A percentile compares a stretch with the other conserved stretches of the same genome.
Evolutionary conservation across 306 rosid genomes (phyloP).

Genomic region (Rubus idaeus): DNA sequence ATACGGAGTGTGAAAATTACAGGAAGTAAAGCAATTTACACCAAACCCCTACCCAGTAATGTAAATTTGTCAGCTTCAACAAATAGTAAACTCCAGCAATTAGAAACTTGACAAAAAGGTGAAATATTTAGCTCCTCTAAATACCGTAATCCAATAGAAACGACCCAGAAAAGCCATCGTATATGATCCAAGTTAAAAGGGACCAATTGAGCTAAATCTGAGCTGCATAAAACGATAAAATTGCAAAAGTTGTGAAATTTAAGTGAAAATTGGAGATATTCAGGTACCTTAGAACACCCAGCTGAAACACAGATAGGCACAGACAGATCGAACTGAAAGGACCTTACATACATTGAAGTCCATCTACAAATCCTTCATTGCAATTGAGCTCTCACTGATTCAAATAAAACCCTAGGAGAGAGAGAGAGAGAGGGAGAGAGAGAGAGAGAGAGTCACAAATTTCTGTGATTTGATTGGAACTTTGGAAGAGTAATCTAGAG

Average conservation of each 20-base stretch:
- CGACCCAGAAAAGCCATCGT: neutral
- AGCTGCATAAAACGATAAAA: neutral
- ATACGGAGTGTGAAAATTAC: neutral
- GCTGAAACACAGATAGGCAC: slow-evolving; percentile 37
- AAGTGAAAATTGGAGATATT: neutral
- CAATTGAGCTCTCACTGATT: slow-evolving; percentile 30
- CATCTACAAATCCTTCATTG: slow-evolving; percentile 28
- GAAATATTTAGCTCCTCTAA: neutral
- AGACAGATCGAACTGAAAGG: slow-evolving; percentile 55
- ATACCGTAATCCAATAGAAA: slow-evolving; percentile 12
- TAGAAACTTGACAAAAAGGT: slow-evolving; percentile 14
- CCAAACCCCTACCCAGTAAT: neutral
- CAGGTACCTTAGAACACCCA: slow-evolving; percentile 38
- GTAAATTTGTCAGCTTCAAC: neutral
- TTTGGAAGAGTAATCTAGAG: slow-evolving; percentile 40
- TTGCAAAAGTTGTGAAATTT: slow-evolving; percentile 2
- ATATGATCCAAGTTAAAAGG: neutral
- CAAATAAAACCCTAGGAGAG: slow-evolving; percentile 47
- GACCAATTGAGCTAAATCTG: slow-evolving; percentile 6
- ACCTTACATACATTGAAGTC: slow-evolving; percentile 43
- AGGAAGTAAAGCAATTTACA: neutral
- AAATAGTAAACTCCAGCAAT: neutral
- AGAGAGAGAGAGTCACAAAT: slow-evolving; percentile 25
- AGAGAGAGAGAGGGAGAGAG: slow-evolving; percentile 25
- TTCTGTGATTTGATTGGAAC: slow-evolving; percentile 55